Conservation (phyloP, 108 stramenopile genomes). For the Ochromonas danica region DNA sequence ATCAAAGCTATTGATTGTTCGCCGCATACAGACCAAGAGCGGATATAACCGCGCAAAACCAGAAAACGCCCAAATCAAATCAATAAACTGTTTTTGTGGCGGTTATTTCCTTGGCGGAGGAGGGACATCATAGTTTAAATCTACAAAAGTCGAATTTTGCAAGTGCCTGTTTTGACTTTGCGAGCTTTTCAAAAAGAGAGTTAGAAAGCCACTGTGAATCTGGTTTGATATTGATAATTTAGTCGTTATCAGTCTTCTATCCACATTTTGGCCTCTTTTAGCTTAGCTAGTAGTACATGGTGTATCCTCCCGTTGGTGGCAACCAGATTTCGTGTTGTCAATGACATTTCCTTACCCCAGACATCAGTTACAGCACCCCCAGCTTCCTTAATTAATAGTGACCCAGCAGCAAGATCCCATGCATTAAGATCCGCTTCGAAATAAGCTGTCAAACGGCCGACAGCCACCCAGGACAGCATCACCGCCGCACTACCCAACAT, state of each 20-base stretch:
- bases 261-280: background rate
- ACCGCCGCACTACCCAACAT: constrained; percentile 62
- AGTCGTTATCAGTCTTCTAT: background rate
- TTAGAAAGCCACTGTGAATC: too few relatives aligned
- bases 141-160: too few relatives aligned
- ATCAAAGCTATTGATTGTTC: too few relatives aligned
- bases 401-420: constrained; percentile 60
- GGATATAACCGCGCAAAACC: too few relatives aligned
- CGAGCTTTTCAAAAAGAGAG: too few relatives aligned
- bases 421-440: constrained; percentile 70
- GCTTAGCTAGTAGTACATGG: background rate
- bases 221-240: too few relatives aligned
- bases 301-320: background rate
- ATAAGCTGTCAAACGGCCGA: constrained; percentile 68
- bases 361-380: background rate
- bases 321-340: background rate
- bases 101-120: too few relatives aligned
- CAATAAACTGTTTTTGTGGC: too few relatives aligned
- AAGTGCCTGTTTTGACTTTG: too few relatives aligned
- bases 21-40: too few relatives aligned
- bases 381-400: background rate
- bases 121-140: too few relatives aligned
- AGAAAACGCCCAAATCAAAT: too few relatives aligned
- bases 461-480: constrained; percentile 80
- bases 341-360: background rate